Base-by-base conservation (phyloP, 2,329 filamentous ascomycete genomes). In the Aspergillus glaucus region DNA sequence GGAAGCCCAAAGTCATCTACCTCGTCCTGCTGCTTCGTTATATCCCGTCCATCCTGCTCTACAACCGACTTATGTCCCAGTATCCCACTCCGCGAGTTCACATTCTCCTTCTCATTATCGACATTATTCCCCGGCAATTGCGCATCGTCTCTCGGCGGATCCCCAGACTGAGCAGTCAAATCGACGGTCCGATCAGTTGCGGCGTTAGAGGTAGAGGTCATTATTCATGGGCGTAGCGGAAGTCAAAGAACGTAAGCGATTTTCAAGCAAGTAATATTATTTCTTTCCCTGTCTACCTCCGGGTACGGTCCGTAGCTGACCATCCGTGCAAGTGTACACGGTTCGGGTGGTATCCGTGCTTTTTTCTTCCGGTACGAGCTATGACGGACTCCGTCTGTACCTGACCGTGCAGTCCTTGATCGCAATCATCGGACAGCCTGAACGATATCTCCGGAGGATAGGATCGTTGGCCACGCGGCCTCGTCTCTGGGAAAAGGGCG, bases 1-100 rank as follows among this genome's bases (percentile, higher is more conserved):
- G 68, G 68, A 14, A 71, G 59, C 1, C 68, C 68, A 53, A 71
- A 71, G 42, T 71, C 68, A 44, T 71, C 68, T 24, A 69, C 43
- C 21, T 62, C 61, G 42, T 53, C 48, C 22, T 51, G 46, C 37
- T 24, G 42, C 6, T 51, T 44, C 15, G 41, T 43, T 5, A 46
- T 39, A 19, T 50, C 46, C 45, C 47, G 47, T 8, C 7, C 45
- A 36, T 26, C 44, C 24, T 45, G 19, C n/a, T 44, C 46, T 10
- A 45, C 19, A 6, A 41, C 41, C 15, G 50, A 34, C 6, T 47
- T 49, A 44, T 24, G 5, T 44, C 12, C 26, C n/a, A 9, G 8
- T 15, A 45, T 39, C 5, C 41, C 49, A 26, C 42, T 45, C 15
- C 44, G 34, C 12, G 52, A 43, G n/a, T 47, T 53, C 40, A 49